A percentile compares a stretch with the other conserved stretches of the same genome.
phyloP scores from a whole-genome alignment of 73 alveolate species.

The Chromera velia region DNA sequence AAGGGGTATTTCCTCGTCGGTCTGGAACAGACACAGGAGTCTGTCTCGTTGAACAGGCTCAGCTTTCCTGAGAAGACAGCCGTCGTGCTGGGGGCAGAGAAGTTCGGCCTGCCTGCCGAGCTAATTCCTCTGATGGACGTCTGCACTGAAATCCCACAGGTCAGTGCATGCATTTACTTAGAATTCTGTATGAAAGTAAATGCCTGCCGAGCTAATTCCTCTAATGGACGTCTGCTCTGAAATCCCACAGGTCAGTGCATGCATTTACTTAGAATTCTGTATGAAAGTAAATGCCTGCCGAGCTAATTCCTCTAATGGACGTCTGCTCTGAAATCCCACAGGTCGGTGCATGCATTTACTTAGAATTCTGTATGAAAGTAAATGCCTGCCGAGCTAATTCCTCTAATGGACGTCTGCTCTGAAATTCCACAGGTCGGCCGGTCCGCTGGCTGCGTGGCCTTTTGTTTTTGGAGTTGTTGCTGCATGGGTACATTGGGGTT shows the following conservation, averaged over 20 bases:
- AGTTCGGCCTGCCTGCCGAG: slow-evolving; percentile 74
- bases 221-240: slow-evolving; percentile 67
- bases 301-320: slow-evolving; percentile 57
- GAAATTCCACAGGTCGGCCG: slow-evolving; percentile 75
- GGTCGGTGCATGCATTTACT: too few relatives aligned
- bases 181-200: too few relatives aligned
- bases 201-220: slow-evolving; percentile 61
- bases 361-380: too few relatives aligned
- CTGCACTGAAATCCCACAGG: slow-evolving; percentile 73
- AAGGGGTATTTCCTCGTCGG: slow-evolving; percentile 69
- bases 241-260: too few relatives aligned
- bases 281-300: too few relatives aligned
- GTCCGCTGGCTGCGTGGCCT: too few relatives aligned
- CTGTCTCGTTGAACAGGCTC: slow-evolving; percentile 56
- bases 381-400: too few relatives aligned
- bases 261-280: too few relatives aligned
- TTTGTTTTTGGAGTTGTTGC: too few relatives aligned
- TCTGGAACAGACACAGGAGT: slow-evolving; percentile 70
- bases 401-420: slow-evolving; percentile 63
- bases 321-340: slow-evolving; percentile 71
- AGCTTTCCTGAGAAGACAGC: slow-evolving; percentile 66
- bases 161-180: too few relatives aligned
- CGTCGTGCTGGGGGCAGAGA: slow-evolving; percentile 71
- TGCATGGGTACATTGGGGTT: too few relatives aligned
- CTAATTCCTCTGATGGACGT: slow-evolving; percentile 57